Conservation (phyloP, 176 grass and related monocot genomes). For the Carex scoparia region DNA sequence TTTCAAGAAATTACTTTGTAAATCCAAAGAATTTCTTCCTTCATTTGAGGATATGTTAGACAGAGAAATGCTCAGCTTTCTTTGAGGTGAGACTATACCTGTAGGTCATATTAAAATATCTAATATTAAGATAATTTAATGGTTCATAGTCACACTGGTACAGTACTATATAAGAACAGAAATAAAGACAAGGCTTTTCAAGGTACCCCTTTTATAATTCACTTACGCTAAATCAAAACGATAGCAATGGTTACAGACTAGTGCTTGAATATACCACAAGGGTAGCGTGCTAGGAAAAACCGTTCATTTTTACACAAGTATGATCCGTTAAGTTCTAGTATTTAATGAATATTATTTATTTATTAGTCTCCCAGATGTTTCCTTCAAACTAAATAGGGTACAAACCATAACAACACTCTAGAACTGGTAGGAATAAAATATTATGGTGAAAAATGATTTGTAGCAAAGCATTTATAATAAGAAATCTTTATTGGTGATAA, state of each 20-base stretch:
- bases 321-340: neutral
- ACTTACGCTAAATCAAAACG: neutral
- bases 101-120: neutral
- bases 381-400: neutral
- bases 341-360: neutral
- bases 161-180: neutral
- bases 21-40: constrained; percentile 48
- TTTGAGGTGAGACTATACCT: constrained; percentile 48
- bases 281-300: neutral
- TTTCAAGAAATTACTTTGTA: constrained; percentile 38
- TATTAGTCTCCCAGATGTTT: neutral
- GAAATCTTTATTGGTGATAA: neutral
- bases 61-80: constrained; percentile 50
- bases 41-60: constrained; percentile 38
- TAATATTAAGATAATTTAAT: neutral
- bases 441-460: neutral
- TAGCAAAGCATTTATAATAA: neutral
- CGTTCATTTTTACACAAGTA: neutral
- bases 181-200: neutral
- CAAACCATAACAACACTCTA: neutral
- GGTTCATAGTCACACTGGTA: neutral
- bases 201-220: neutral
- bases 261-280: neutral
- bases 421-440: neutral
- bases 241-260: neutral